Percentiles rank a stretch among this genome's conserved stretches.
phyloP scores from a whole-genome alignment of 495 filamentous ascomycete species.

The Trichoderma gamsii region DNA sequence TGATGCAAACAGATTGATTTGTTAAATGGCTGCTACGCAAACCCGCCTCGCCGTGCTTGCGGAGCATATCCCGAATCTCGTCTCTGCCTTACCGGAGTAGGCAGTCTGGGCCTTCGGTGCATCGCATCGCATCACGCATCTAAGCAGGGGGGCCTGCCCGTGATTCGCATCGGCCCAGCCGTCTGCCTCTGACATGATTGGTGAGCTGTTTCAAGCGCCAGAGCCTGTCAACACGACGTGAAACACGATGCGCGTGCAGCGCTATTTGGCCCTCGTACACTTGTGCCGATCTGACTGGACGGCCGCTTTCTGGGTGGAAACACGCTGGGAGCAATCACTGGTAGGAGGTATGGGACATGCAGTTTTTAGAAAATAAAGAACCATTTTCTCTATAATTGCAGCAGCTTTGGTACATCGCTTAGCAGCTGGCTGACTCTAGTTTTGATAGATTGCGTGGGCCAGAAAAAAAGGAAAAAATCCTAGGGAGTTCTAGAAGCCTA shows the following conservation, averaged over 20 bases:
- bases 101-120: too few relatives aligned
- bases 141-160: too few relatives aligned
- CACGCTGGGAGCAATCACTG: neutral
- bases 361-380: neutral
- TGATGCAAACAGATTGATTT: neutral
- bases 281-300: neutral
- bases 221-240: constrained; percentile 1
- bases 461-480: neutral
- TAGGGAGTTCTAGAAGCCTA: neutral
- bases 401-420: neutral
- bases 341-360: too few relatives aligned
- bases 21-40: neutral
- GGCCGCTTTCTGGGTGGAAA: neutral
- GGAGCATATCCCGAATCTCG: too few relatives aligned
- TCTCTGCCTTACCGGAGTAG: too few relatives aligned
- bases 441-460: neutral
- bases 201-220: constrained; percentile 7
- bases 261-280: neutral
- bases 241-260: neutral
- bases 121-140: too few relatives aligned
- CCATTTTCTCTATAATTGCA: neutral
- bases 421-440: neutral
- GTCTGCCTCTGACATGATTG: constrained; percentile 1
- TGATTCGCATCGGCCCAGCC: neutral
- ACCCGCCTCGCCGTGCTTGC: too few relatives aligned